Evolutionary conservation across 257 asterid genomes (phyloP).

Genomic region (Nicotiana sylvestris): DNA sequence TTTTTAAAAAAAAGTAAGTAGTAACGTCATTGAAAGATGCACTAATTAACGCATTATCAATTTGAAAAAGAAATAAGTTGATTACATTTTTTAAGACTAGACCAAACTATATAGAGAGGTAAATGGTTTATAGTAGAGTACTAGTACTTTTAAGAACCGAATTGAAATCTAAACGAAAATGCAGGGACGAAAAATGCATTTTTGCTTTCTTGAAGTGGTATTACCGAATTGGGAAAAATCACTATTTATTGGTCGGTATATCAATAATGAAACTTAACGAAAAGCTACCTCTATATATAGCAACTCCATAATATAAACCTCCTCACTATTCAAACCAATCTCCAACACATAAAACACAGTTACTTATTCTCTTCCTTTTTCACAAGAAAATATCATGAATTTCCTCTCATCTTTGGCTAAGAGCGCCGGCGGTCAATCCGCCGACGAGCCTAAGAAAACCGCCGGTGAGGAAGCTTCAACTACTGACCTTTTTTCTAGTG

Average conservation of each 20-base stretch:
- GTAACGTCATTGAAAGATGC: too few species aligned
- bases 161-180: not conserved
- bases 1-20: too few species aligned
- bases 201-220: not conserved
- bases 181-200: not conserved
- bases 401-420: not conserved
- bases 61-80: too few species aligned
- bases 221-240: not conserved
- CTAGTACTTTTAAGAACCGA: too few species aligned
- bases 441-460: constrained; percentile 18
- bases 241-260: not conserved
- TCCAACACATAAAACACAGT: not conserved
- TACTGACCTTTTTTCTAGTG: constrained; percentile 30
- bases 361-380: not conserved
- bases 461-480: constrained; percentile 24
- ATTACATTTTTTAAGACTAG: too few species aligned
- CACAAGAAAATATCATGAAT: not conserved
- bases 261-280: not conserved
- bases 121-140: too few species aligned
- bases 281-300: not conserved
- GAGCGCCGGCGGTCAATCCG: not conserved
- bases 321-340: constrained; percentile 1
- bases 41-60: too few species aligned
- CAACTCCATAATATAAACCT: not conserved
- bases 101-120: too few species aligned